A percentile compares a stretch with the other conserved stretches of the same genome.
Evolutionary conservation across 1,284 basidiomycete genomes (phyloP).

Genomic region (Psilocybe mexicana): DNA sequence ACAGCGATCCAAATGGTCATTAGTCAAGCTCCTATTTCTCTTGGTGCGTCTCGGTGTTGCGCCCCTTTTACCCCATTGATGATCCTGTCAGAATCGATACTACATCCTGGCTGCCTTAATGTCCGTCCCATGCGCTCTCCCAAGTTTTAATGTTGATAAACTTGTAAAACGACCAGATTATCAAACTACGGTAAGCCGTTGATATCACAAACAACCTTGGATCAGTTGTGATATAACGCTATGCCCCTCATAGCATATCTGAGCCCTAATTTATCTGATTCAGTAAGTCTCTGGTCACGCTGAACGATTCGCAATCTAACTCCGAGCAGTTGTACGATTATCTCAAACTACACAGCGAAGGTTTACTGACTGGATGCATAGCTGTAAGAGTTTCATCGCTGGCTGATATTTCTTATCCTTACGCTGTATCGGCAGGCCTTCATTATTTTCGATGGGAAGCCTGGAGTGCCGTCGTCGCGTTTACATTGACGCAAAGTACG

Average conservation of each 20-base stretch:
- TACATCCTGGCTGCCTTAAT: neutral
- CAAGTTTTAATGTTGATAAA: no score
- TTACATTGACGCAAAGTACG: neutral
- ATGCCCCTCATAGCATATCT: neutral
- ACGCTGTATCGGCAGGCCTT: neutral
- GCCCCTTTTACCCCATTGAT: no score
- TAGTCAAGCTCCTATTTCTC: neutral
- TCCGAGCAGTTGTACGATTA: neutral
- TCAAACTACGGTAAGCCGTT: neutral
- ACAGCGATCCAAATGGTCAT: neutral
- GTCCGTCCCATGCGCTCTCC: neutral
- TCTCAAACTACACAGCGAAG: no score
- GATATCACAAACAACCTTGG: neutral
- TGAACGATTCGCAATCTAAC: neutral
- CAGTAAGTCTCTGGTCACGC: neutral
- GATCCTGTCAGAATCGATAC: neutral
- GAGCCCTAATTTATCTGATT: neutral
- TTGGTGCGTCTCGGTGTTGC: neutral
- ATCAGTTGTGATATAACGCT: neutral
- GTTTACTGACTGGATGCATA: no score
- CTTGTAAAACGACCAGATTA: neutral
- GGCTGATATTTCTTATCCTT: no score
- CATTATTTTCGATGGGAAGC: constrained; percentile 2
- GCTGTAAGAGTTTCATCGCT: no score
- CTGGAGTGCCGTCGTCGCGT: neutral